phyloP scores from a whole-genome alignment of 2,329 filamentous ascomycete genomes.

The Trichophyton verrucosum region DNA sequence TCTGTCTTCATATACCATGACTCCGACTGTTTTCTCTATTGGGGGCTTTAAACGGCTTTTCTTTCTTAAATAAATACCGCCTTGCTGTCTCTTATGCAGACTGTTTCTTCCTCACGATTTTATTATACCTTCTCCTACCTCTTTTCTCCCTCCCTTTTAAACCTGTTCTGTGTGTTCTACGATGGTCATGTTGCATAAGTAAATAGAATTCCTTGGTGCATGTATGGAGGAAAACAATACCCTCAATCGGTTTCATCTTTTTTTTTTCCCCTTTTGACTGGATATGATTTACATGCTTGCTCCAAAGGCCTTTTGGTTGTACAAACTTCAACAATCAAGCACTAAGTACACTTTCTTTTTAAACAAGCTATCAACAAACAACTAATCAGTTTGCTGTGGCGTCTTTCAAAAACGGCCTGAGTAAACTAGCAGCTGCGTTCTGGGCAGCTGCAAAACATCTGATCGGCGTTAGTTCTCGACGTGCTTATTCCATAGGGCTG shows the following conservation, averaged over 20 bases:
- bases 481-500: background rate
- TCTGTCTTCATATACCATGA: background rate
- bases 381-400: background rate
- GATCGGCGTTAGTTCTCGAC: background rate
- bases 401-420: background rate
- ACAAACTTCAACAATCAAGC: background rate
- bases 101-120: background rate
- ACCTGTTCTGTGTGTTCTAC: background rate
- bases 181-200: constrained; percentile 4
- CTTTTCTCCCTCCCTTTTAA: background rate
- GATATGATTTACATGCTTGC: background rate
- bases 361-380: no score
- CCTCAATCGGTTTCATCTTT: background rate
- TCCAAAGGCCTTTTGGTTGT: background rate
- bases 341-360: no score
- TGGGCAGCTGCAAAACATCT: background rate
- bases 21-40: background rate
- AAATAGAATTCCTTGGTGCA: constrained; percentile 3
- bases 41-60: background rate
- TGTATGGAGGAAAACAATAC: constrained; percentile 3
- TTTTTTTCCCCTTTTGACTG: background rate
- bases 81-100: background rate
- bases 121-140: background rate
- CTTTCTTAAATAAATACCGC: background rate
- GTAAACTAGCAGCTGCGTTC: no score